A percentile compares a stretch with the other conserved stretches of the same genome.
phyloP scores from a whole-genome alignment of 305 asterid species.

The Solanum aculeatissimum region DNA sequence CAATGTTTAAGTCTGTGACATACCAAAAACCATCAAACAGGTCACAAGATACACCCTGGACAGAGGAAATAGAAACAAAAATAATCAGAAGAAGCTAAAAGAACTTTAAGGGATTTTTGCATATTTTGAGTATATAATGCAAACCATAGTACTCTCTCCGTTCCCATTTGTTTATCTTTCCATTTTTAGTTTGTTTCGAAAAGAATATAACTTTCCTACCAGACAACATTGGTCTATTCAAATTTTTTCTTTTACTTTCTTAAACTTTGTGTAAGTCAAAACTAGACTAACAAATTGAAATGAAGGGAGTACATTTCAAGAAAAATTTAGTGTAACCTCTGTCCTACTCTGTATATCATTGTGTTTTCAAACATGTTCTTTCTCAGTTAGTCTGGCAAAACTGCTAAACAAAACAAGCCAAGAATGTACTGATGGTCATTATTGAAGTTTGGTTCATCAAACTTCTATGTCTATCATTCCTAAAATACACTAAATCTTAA shows the following conservation, averaged over 20 bases:
- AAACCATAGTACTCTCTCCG: not conserved
- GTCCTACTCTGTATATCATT: not conserved
- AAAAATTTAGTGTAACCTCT: not conserved
- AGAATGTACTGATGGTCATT: not conserved
- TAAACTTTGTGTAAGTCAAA: not conserved
- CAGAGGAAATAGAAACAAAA: not conserved
- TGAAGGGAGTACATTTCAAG: not conserved
- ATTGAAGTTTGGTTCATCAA: not conserved
- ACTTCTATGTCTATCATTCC: not conserved
- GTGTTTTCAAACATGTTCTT: not conserved
- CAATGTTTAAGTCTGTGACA: conserved; percentile 66
- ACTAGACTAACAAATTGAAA: not conserved
- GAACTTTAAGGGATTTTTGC: not conserved
- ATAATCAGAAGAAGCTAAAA: not conserved
- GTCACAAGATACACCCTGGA: conserved; percentile 93
- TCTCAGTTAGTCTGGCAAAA: not conserved
- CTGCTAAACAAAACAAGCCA: not conserved
- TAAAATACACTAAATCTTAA: not conserved
- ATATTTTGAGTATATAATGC: not conserved
- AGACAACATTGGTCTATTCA: too few species aligned
- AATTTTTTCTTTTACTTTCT: too few species aligned
- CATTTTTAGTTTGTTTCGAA: not conserved
- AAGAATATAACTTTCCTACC: not conserved
- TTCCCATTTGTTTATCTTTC: not conserved
- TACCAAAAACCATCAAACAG: conserved; percentile 74